These are phyloP conservation scores for Picochlorum sp. DNA, from an alignment of 139 green algal species.

Conservation along the genomic window DNA sequence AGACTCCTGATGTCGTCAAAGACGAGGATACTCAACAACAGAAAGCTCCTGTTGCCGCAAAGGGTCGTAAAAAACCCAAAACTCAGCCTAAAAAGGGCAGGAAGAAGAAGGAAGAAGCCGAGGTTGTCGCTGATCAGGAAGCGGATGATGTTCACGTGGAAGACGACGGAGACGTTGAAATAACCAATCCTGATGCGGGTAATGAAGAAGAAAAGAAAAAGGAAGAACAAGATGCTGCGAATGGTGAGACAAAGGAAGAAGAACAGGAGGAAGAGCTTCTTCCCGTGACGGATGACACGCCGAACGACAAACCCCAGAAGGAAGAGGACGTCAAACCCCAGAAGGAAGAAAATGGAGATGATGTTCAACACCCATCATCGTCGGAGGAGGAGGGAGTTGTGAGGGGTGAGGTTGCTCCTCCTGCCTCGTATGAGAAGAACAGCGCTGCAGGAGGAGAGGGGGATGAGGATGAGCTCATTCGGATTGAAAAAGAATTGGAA, in stretches of 20 bases:
- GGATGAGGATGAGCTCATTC: too few relatives aligned
- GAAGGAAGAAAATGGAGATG: neutral
- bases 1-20: too few relatives aligned
- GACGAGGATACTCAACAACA: too few relatives aligned
- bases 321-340: neutral
- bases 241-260: neutral
- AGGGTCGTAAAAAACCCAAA: neutral
- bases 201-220: neutral
- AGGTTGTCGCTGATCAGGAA: neutral
- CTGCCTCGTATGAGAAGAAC: too few relatives aligned
- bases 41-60: neutral
- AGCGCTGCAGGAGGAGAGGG: too few relatives aligned
- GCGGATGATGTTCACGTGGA: neutral
- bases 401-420: neutral
- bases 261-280: too few relatives aligned
- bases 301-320: neutral
- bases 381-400: neutral
- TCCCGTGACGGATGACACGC: neutral
- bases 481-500: too few relatives aligned
- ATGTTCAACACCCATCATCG: neutral
- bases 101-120: neutral
- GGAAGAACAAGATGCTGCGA: neutral
- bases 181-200: neutral
- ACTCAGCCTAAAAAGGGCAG: neutral
- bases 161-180: neutral